Evolutionary conservation across 2,329 filamentous ascomycete genomes (phyloP), one percentile per base, ranked within the genome.

Genomic region (Alternaria sp.): DNA sequence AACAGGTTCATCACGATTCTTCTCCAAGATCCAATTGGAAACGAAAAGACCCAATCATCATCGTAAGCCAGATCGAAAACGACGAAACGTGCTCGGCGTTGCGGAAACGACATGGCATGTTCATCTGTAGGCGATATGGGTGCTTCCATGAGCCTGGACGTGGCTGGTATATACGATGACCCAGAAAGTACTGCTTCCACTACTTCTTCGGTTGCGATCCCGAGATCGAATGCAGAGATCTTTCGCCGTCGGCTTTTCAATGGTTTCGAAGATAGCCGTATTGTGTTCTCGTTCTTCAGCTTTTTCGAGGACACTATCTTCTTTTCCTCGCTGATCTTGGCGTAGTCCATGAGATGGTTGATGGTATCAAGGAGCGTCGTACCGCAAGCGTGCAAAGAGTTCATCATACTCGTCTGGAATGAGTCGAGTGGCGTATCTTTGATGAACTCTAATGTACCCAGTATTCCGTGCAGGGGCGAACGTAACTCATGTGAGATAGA

Each of bases 401-500:
- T 83, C 8, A 87, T 78, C 67, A 84, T 86, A 4, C 80, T 82
- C 0, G 84, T 77, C 45, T 79, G 26, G 78, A 82, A 60, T 79
- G 46, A 81, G 78, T 79, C 9, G 76, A 76, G 15, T 72, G 71
- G 3, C 4, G 83, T 85, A 4, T 84, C 83, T 4, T 81, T 78
- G 4, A 87, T 68, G 6, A 87, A 80, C 63, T 87, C 85, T 1
- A 82, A 77, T n/a, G 82, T 85, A 1, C 83, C 84, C 7, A 76
- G 45, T 14, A 77, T 77, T 3, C 75, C 74, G 41, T 77, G 74
- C 23, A 76, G 57, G 83, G 86, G 41, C 82, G 74, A 21, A 80
- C 86, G 37, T 74, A 87, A 75, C 64, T 87, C 86, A 66, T 87
- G 86, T 26, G 81, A 84, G 25, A 87, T 84, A 0, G 82, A 84